A percentile compares a stretch with the other conserved stretches of the same genome.
These are phyloP conservation scores for Dendrocalamus sinicus DNA, from an alignment of 176 grass and related monocot species.

Conservation along the genomic window DNA sequence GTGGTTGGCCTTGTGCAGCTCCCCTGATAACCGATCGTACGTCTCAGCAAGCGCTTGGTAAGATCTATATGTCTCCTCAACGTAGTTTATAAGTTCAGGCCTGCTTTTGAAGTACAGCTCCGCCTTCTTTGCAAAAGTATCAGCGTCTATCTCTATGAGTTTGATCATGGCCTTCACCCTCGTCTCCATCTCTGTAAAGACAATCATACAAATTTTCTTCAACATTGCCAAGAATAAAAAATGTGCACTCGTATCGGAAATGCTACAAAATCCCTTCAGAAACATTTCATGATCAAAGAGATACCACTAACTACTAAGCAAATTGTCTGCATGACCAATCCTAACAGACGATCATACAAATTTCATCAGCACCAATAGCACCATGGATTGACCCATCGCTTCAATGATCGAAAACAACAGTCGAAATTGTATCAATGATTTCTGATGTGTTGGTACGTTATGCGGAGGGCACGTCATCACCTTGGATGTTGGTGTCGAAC, in stretches of 20 bases:
- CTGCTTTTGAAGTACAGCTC: conserved; percentile 79
- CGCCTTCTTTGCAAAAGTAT: conserved; percentile 69
- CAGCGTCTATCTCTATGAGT: conserved; percentile 76
- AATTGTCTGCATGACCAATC: neutral
- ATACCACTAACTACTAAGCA: neutral
- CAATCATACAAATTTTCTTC: neutral
- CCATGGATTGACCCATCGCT: conserved; percentile 1
- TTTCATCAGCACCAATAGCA: neutral
- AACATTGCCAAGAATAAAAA: neutral
- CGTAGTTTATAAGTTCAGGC: conserved; percentile 60
- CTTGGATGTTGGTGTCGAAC: conserved; percentile 64
- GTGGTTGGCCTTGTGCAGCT: conserved; percentile 97
- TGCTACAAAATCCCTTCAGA: neutral
- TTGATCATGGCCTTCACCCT: conserved; percentile 72
- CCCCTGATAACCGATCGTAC: conserved; percentile 54
- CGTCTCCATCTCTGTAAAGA: conserved; percentile 67
- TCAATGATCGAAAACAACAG: neutral
- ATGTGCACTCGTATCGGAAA: neutral
- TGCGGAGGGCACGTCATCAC: conserved; percentile 1
- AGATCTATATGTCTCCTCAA: conserved; percentile 72
- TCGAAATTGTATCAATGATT: neutral
- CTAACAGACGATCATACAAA: neutral
- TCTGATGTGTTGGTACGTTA: neutral
- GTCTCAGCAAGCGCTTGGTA: conserved; percentile 66
- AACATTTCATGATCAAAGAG: conserved; percentile 15